phyloP scores from a whole-genome alignment of 176 grass and related monocot species.

The Sorghum bicolor region DNA sequence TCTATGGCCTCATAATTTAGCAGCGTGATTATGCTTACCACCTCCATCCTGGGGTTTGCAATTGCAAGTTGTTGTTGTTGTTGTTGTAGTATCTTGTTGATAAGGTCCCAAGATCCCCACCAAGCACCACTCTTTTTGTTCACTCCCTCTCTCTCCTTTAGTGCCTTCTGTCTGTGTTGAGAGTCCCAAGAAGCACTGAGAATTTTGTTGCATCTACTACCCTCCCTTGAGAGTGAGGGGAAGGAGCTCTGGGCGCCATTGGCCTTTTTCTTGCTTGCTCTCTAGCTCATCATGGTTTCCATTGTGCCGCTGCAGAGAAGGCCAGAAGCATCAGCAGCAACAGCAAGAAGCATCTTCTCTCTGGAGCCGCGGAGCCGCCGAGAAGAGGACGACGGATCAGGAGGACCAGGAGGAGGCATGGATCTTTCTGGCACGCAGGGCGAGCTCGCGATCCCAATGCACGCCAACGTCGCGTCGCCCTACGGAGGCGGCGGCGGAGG shows the following conservation, averaged over 20 bases:
- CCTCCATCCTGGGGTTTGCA: conserved; percentile 35
- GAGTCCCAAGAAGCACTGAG: conserved; percentile 54
- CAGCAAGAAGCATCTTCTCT: conserved; percentile 38
- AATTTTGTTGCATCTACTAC: conserved; percentile 43
- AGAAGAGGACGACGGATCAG: not conserved
- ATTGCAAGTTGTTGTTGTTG: not conserved
- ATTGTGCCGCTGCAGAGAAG: conserved; percentile 51
- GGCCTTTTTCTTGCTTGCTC: conserved; percentile 38
- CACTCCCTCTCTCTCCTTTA: conserved; percentile 4
- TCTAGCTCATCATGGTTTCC: conserved; percentile 48
- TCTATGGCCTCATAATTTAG: conserved; percentile 35
- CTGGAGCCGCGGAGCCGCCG: conserved; percentile 27
- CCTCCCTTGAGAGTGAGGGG: not conserved
- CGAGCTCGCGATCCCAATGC: conserved; percentile 93
- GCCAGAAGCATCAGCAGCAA: conserved; percentile 10
- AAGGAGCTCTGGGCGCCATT: conserved; percentile 35
- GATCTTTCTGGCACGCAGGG: conserved; percentile 78
- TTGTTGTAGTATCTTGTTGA: conserved; percentile 43
- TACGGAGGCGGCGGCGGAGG: conserved; percentile 30
- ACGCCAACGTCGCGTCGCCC: conserved; percentile 38
- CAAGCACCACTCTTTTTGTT: conserved; percentile 46
- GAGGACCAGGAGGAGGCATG: conserved; percentile 38
- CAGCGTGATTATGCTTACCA: not conserved
- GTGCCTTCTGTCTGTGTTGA: conserved; percentile 32
- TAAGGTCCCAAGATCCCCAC: conserved; percentile 60